phyloP scores from a whole-genome alignment of 805 yeast species.

The Candida railenensis region DNA sequence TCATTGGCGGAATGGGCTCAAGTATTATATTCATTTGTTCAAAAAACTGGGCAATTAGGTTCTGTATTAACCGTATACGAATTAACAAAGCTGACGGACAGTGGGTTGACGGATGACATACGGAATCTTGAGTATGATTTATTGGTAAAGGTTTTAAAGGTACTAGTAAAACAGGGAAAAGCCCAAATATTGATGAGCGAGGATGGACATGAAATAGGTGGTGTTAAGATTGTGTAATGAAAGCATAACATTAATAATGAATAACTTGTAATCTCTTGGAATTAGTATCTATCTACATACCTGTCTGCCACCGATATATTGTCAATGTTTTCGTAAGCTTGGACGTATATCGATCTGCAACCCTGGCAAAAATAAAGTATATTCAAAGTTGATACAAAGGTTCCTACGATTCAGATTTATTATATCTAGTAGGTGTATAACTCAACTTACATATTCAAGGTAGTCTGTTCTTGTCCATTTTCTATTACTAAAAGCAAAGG shows the following conservation, averaged over 20 bases:
- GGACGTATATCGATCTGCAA: constrained; percentile 1
- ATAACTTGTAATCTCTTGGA: neutral
- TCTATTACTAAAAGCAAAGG: too few species aligned
- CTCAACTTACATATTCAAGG: constrained; percentile 16
- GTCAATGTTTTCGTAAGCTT: neutral
- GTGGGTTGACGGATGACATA: constrained; percentile 55
- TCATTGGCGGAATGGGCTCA: constrained; percentile 50
- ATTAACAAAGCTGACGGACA: constrained; percentile 61
- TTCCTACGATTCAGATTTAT: neutral
- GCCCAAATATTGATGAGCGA: constrained; percentile 74
- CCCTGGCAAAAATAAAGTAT: constrained; percentile 1
- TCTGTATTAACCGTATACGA: constrained; percentile 82
- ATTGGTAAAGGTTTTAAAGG: constrained; percentile 50
- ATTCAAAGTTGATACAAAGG: neutral
- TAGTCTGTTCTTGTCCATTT: neutral
- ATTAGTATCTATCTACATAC: too few species aligned
- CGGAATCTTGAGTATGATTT: constrained; percentile 58
- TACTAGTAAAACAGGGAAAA: constrained; percentile 63
- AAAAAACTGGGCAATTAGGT: constrained; percentile 73
- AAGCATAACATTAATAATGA: too few species aligned
- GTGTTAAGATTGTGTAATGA: constrained; percentile 64
- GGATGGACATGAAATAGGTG: constrained; percentile 60
- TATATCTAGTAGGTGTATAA: constrained; percentile 18
- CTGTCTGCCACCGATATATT: constrained; percentile 14
- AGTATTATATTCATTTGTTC: constrained; percentile 38